phyloP scores from a whole-genome alignment of 495 filamentous ascomycete genomes.

The Schizothecium vesticola region DNA sequence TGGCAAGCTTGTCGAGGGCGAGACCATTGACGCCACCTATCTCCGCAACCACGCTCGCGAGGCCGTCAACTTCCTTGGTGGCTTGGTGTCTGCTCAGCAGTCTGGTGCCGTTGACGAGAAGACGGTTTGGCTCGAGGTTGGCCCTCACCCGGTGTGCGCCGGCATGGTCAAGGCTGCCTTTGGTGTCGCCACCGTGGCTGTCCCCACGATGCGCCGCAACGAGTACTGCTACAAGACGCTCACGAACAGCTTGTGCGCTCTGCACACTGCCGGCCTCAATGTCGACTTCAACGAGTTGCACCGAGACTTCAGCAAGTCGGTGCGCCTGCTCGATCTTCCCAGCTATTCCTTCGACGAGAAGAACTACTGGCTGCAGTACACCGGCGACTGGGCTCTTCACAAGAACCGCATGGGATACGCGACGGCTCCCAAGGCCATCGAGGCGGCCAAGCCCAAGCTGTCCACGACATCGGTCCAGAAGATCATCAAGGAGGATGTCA shows the following conservation, averaged over 20 bases:
- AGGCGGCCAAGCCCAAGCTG: conserved; percentile 44
- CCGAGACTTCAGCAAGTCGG: conserved; percentile 57
- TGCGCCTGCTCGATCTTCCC: conserved; percentile 62
- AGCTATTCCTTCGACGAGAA: conserved; percentile 74
- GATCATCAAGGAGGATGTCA: conserved; percentile 51
- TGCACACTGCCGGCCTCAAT: conserved; percentile 61
- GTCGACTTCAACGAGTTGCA: conserved; percentile 78
- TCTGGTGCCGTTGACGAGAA: conserved; percentile 46
- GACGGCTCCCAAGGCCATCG: conserved; percentile 41
- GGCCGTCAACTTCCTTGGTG: conserved; percentile 68
- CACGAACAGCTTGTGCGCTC: conserved; percentile 49
- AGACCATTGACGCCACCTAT: conserved; percentile 55
- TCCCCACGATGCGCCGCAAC: conserved; percentile 50
- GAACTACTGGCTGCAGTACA: conserved; percentile 78
- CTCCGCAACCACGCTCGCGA: conserved; percentile 63
- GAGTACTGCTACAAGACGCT: conserved; percentile 63
- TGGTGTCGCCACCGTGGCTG: conserved; percentile 48
- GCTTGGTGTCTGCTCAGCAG: conserved; percentile 51
- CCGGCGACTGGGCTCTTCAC: conserved; percentile 61
- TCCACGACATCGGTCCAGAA: conserved; percentile 48
- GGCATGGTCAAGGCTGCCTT: conserved; percentile 66
- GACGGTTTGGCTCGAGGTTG: conserved; percentile 61
- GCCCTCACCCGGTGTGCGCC: conserved; percentile 63
- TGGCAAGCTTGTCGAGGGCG: conserved; percentile 53
- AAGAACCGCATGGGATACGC: conserved; percentile 63